Percentiles rank a stretch among this genome's conserved stretches.
Evolutionary conservation across 2,329 filamentous ascomycete species (phyloP).

Genomic region (Erysiphe neolycopersici): DNA sequence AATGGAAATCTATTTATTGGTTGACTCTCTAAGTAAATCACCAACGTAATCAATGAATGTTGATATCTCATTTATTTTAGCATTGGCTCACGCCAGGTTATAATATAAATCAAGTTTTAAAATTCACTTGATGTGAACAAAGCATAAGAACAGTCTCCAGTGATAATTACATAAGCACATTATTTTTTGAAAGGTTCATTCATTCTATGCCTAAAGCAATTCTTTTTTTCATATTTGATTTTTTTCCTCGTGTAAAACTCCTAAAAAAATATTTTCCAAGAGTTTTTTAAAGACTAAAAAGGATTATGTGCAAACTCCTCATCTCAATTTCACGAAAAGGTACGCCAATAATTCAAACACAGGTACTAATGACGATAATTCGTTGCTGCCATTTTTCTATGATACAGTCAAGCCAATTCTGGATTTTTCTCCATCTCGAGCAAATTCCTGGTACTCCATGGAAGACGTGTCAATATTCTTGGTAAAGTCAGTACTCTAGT

Average conservation of each 20-base stretch:
- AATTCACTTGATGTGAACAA: too few species aligned
- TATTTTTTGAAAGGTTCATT: background rate
- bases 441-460: background rate
- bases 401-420: background rate
- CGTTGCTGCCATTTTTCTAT: background rate
- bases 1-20: too few species aligned
- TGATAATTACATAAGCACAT: too few species aligned
- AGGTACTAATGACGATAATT: background rate
- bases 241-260: background rate
- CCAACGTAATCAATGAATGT: too few species aligned
- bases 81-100: too few species aligned
- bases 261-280: background rate
- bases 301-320: background rate
- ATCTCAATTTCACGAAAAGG: background rate
- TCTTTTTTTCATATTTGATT: background rate
- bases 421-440: background rate
- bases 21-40: too few species aligned
- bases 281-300: too few species aligned
- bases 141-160: too few species aligned
- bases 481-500: background rate
- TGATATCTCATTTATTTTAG: too few species aligned
- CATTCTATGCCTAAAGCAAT: background rate
- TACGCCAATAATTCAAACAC: background rate
- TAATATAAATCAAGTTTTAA: too few species aligned
- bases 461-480: background rate